Evolutionary conservation across 23 red algal genomes (phyloP), one percentile per base, ranked within the genome.

Genomic region (Gracilaria gracilis): DNA sequence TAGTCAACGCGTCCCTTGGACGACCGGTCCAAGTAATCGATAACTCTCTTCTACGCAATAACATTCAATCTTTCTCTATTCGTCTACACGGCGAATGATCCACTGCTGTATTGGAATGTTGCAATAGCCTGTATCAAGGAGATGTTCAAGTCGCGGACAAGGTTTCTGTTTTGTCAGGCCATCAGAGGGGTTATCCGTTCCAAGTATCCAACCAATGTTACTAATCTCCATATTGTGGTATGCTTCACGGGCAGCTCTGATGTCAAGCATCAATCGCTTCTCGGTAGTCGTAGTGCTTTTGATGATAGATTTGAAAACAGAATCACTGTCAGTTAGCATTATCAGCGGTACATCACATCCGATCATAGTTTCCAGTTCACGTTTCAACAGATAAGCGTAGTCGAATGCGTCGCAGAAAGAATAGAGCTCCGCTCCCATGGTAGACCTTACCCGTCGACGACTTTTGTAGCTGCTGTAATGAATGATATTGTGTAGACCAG

Each of bases 381-480:
- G 71, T 31, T 76, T 76, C 20, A 76, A 48, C 32, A 76, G 4
- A 16, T 19, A 72, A 5, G 66, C 66, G 1, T 19, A 17, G 37
- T 72, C 66, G 20, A 72, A 72, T 2, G 33, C 32, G 25, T 72
- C 66, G 19, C 13, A 35, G 19, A 76, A 76, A n/a, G 71, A 4
- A 9, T 83, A 83, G 4, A 83, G 35, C 35, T 83, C 80, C 23
- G 80, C 55, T 3, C 80, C 51, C 35, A 83, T 27, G 1, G 35
- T 17, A 6, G 48, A 83, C 66, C 31, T 0, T 7, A 42, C 61
- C 44, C 32, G 46, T 36, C 54, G 31, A 6, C 80, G 57, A 25
- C 80, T 83, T 42, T 83, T 83, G 57, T 46, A 62, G 34, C 50
- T 83, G 13, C 61, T 25, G 34, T 58, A 81, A 20, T 73, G 67